phyloP scores from a whole-genome alignment of 192 early-diverging fungal genomes.

The Mortierella hygrophila region DNA sequence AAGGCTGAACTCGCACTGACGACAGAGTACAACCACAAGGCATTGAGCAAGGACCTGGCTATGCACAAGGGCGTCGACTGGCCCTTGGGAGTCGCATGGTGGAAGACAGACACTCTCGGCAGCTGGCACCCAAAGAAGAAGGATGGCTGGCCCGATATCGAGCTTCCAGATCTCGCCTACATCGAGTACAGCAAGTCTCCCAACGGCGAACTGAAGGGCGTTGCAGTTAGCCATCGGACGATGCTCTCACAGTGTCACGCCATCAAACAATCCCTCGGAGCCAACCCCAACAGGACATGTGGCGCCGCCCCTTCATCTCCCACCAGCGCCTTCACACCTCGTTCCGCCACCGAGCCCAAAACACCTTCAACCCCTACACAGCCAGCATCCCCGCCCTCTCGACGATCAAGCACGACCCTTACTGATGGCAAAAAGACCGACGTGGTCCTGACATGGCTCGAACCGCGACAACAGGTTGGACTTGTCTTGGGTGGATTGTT shows the following conservation, averaged over 20 bases:
- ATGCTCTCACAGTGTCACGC: conserved; percentile 79
- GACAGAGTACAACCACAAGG: conserved; percentile 81
- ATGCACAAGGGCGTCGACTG: conserved; percentile 70
- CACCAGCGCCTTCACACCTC: conserved; percentile 15
- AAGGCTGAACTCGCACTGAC: conserved; percentile 79
- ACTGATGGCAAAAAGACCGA: conserved; percentile 53
- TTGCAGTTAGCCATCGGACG: conserved; percentile 79
- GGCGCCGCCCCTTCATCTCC: conserved; percentile 23
- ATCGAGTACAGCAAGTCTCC: conserved; percentile 89
- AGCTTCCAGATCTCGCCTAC: conserved; percentile 78
- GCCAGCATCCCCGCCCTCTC: conserved; percentile 20
- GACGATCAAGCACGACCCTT: conserved; percentile 30
- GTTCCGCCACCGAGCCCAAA: conserved; percentile 29
- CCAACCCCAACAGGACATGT: conserved; percentile 32
- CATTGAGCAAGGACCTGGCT: conserved; percentile 79
- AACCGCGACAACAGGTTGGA: conserved; percentile 87
- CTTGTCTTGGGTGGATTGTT: conserved; percentile 74
- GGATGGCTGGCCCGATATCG: conserved; percentile 65
- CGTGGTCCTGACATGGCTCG: conserved; percentile 76
- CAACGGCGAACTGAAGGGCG: conserved; percentile 88
- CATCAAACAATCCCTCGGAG: conserved; percentile 57
- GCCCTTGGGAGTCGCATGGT: conserved; percentile 80
- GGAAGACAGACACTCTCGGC: conserved; percentile 87
- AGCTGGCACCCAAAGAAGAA: conserved; percentile 70
- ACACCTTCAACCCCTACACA: conserved; percentile 45